Evolutionary conservation across 768 basidiomycete genomes (phyloP).

Genomic region (Mycena olivaceomarginata): DNA sequence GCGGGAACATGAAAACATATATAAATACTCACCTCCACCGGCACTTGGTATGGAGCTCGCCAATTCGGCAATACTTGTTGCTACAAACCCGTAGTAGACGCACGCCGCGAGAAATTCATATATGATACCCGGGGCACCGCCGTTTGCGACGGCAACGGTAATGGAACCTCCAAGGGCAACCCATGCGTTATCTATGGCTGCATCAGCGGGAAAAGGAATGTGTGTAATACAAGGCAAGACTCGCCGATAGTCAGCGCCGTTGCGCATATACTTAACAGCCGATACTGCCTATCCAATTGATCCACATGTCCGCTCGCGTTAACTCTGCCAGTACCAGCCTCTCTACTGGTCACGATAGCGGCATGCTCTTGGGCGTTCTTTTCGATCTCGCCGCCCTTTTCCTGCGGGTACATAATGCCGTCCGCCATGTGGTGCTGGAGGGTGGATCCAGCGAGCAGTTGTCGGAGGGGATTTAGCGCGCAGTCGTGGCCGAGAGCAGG

Average conservation of each 20-base stretch:
- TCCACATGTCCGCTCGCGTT: constrained; percentile 43
- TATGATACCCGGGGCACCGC: not conserved
- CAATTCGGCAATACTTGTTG: constrained; percentile 34
- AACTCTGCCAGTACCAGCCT: constrained; percentile 23
- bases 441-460: not conserved
- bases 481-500: constrained; percentile 10
- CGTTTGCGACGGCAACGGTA: constrained; percentile 36
- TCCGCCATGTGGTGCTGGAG: constrained; percentile 8
- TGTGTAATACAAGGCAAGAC: not conserved
- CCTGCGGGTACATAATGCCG: constrained; percentile 3
- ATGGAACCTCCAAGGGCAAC: constrained; percentile 41
- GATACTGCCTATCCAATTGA: constrained; percentile 39
- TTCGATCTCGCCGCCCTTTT: constrained; percentile 15
- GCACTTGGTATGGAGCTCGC: constrained; percentile 44
- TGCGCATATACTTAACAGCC: constrained; percentile 37
- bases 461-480: not conserved
- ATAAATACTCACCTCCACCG: constrained; percentile 38
- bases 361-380: constrained; percentile 9
- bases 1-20: not conserved
- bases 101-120: no score
- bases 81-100: no score
- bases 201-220: not conserved
- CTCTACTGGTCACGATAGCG: constrained; percentile 17
- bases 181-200: constrained; percentile 33
- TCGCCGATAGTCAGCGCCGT: no score